These are phyloP conservation scores for Lasiodiplodia gonubiensis DNA, from an alignment of 2,329 filamentous ascomycete genomes.

Conservation along the genomic window DNA sequence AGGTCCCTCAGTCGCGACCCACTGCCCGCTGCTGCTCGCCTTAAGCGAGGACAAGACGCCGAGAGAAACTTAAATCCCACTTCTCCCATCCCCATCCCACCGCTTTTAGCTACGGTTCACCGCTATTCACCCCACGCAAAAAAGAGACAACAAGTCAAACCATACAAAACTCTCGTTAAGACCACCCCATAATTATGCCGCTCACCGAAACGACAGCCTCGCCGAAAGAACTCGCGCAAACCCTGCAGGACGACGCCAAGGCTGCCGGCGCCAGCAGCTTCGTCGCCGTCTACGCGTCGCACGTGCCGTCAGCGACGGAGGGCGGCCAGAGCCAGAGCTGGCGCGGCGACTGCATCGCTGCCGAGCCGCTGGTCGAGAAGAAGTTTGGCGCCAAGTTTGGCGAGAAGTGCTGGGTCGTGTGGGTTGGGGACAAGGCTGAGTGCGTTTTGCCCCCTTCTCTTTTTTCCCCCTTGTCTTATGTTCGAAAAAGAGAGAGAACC, in stretches of 20 bases:
- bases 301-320: background rate
- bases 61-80: background rate
- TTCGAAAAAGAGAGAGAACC: too few relatives aligned
- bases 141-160: background rate
- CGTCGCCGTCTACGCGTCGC: slow-evolving; percentile 16
- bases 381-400: slow-evolving; percentile 1
- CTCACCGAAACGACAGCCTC: background rate
- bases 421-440: slow-evolving; percentile 13
- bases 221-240: background rate
- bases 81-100: background rate
- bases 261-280: background rate
- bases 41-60: background rate
- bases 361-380: slow-evolving; percentile 7
- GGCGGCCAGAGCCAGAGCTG: background rate
- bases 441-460: background rate
- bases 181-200: background rate
- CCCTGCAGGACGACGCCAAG: background rate
- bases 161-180: too few relatives aligned
- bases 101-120: background rate
- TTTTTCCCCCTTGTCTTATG: too few relatives aligned
- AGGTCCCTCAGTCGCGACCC: background rate
- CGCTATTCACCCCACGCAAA: background rate
- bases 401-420: background rate
- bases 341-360: slow-evolving; percentile 11
- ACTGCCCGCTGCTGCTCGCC: background rate